Evolutionary conservation across 331 rosid species (phyloP).

Genomic region (Pyrus hybrid): DNA sequence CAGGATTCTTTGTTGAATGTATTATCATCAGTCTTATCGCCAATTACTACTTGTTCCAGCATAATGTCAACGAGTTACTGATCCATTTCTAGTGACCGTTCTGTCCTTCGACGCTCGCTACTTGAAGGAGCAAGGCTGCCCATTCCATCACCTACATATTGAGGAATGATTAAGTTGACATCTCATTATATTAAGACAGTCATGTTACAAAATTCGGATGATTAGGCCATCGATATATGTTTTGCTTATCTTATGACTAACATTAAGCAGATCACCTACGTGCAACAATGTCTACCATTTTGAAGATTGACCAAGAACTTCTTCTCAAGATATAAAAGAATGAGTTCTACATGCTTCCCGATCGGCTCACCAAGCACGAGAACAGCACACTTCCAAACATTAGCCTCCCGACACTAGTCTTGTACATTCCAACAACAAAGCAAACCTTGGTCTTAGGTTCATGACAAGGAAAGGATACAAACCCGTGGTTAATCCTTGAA

Average conservation of each 20-base stretch:
- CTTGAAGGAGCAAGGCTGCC: conserved; percentile 25
- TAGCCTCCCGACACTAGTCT: neutral
- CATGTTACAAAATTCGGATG: neutral
- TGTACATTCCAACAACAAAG: neutral
- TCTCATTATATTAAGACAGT: neutral
- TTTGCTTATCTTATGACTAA: neutral
- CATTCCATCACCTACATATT: conserved; percentile 43
- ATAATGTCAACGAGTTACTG: conserved; percentile 57
- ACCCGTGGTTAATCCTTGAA: conserved; percentile 40
- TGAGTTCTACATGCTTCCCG: neutral
- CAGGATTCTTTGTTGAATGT: conserved; percentile 58
- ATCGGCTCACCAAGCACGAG: neutral
- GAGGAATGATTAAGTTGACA: neutral
- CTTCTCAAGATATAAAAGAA: neutral
- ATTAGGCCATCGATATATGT: neutral
- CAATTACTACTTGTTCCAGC: conserved; percentile 63
- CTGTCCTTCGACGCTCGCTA: conserved; percentile 50
- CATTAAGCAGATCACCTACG: neutral
- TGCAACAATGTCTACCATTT: neutral
- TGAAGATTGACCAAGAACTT: neutral
- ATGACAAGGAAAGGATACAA: conserved; percentile 9
- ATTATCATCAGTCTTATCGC: conserved; percentile 33
- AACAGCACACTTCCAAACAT: neutral
- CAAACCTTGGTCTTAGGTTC: neutral
- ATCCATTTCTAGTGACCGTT: conserved; percentile 64